A percentile compares a stretch with the other conserved stretches of the same genome.
phyloP scores from a whole-genome alignment of 106 monocot genomes.

The Dioscorea zingiberensis region DNA sequence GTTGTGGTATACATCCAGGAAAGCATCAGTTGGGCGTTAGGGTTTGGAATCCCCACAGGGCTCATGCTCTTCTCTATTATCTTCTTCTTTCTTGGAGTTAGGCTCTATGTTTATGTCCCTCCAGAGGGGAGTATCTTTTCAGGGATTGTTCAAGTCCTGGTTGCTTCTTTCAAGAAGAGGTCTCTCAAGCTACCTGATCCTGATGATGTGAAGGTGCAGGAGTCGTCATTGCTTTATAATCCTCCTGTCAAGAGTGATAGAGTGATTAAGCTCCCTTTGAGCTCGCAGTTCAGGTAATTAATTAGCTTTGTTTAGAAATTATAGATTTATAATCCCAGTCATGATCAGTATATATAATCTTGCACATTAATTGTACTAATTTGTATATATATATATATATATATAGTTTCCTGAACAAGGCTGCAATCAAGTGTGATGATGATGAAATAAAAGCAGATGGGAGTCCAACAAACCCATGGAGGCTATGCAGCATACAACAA shows the following conservation, averaged over 20 bases:
- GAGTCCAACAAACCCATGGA: slow-evolving; percentile 6
- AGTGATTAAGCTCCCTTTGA: slow-evolving; percentile 21
- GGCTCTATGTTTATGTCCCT: slow-evolving; percentile 6
- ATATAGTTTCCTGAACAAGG: slow-evolving; percentile 8
- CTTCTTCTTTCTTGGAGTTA: not conserved
- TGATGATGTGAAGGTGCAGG: not conserved
- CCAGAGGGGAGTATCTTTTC: slow-evolving; percentile 15
- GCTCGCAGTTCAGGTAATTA: slow-evolving; percentile 46
- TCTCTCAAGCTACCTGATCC: not conserved
- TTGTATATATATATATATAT: not conserved
- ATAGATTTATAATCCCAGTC: too few species aligned
- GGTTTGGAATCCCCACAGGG: slow-evolving; percentile 7
- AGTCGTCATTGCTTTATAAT: slow-evolving; percentile 22
- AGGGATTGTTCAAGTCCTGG: slow-evolving; percentile 11
- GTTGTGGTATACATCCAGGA: slow-evolving; percentile 8
- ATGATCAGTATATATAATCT: too few species aligned
- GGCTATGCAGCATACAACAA: slow-evolving; percentile 20
- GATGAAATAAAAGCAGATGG: slow-evolving; percentile 1
- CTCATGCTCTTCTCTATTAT: slow-evolving; percentile 10
- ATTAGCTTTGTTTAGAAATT: not conserved
- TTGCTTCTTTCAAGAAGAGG: slow-evolving; percentile 4
- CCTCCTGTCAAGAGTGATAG: slow-evolving; percentile 2
- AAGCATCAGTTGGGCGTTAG: slow-evolving; percentile 7
- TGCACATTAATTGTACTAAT: too few species aligned
- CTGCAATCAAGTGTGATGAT: slow-evolving; percentile 1